phyloP scores from a whole-genome alignment of 805 yeast genomes.

The Blastobotrys mokoenaii region DNA sequence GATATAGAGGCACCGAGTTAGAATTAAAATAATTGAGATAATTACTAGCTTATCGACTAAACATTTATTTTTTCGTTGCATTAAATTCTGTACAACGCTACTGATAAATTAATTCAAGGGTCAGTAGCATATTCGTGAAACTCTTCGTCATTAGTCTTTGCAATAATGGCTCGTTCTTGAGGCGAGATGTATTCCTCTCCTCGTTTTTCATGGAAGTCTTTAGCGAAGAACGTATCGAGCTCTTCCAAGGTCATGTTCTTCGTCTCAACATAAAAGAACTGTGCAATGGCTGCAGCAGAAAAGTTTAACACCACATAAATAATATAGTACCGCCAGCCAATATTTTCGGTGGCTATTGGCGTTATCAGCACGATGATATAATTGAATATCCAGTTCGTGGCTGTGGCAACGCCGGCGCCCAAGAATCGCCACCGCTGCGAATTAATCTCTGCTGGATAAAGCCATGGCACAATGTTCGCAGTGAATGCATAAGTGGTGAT shows the following conservation, averaged over 20 bases:
- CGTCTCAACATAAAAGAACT: conserved; percentile 65
- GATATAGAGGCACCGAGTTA: too few relatives aligned
- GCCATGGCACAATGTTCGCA: conserved; percentile 54
- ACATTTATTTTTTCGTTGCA: too few relatives aligned
- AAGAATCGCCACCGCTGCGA: conserved; percentile 52
- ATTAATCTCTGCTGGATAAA: conserved; percentile 56
- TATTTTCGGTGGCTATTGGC: conserved; percentile 34
- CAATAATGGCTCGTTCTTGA: too few relatives aligned
- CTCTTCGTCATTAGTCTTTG: too few relatives aligned
- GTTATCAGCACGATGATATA: conserved; percentile 44
- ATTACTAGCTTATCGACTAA: too few relatives aligned
- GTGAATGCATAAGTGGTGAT: conserved; percentile 41
- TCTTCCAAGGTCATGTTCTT: conserved; percentile 66
- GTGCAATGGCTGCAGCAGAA: conserved; percentile 48
- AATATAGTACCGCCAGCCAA: conserved; percentile 38
- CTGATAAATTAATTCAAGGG: too few relatives aligned
- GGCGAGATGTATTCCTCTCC: too few relatives aligned
- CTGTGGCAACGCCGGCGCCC: conserved; percentile 52
- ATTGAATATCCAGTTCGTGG: conserved; percentile 55
- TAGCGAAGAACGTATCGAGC: conserved; percentile 46
- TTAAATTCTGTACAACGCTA: too few relatives aligned
- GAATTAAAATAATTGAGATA: too few relatives aligned
- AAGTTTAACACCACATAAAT: conserved; percentile 47
- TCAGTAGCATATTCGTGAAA: too few relatives aligned
- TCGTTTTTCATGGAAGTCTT: neutral